Conservation (phyloP, 1,284 basidiomycete species). For the Marasmius sp. region DNA sequence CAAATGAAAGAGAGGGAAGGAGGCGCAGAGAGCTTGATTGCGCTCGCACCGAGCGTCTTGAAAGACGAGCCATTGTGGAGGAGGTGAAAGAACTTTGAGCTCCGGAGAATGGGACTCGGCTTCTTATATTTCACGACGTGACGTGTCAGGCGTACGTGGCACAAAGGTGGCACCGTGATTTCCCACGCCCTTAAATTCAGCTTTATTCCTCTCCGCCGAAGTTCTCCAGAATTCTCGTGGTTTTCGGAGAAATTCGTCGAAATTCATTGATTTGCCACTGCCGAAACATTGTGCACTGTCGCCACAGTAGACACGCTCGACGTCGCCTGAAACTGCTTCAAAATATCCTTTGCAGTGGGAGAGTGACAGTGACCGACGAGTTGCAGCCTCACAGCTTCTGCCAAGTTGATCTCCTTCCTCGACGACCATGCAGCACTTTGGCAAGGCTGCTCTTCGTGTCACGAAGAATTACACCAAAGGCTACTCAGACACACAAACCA, state of each 20-base stretch:
- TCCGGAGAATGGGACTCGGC: not conserved
- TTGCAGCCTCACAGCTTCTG: not conserved
- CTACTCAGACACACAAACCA: conserved; percentile 92
- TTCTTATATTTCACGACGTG: conserved; percentile 8
- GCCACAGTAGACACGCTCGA: too few relatives aligned
- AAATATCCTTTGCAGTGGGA: not conserved
- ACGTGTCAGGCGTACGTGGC: conserved; percentile 13
- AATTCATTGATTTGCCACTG: not conserved
- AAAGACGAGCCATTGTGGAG: conserved; percentile 41
- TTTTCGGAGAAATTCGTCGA: not conserved
- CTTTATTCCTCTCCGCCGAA: not conserved
- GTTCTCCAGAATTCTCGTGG: not conserved
- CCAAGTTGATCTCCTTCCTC: not conserved
- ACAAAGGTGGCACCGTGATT: not conserved
- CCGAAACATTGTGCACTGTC: not conserved
- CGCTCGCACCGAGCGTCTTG: conserved; percentile 50
- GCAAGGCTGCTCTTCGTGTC: conserved; percentile 80
- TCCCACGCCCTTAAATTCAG: not conserved
- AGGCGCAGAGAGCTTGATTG: conserved; percentile 46
- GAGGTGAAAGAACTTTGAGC: conserved; percentile 7
- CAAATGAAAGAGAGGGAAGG: conserved; percentile 62
- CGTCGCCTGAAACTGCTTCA: too few relatives aligned
- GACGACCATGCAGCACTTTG: conserved; percentile 65
- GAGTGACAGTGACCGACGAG: not conserved
- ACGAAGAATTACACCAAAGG: conserved; percentile 96